Conservation (phyloP, 2,329 filamentous ascomycete genomes). For the Fonsecaea nubica region DNA sequence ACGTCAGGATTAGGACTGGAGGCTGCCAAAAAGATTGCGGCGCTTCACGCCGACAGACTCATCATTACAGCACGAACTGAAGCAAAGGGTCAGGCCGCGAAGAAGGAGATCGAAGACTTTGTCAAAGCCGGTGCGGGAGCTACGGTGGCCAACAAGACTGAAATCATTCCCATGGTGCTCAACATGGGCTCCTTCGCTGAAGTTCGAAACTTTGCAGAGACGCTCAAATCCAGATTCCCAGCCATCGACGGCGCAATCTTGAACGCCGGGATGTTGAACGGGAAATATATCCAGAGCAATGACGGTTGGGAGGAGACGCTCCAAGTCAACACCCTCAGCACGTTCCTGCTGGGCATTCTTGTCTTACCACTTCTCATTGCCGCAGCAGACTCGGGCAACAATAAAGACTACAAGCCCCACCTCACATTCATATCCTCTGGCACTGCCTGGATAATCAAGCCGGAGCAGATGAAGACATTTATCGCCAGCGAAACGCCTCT, state of each 20-base stretch:
- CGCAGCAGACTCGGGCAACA: slow-evolving; percentile 42
- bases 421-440: slow-evolving; percentile 56
- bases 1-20: slow-evolving; percentile 60
- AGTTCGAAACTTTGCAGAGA: slow-evolving; percentile 52
- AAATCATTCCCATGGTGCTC: slow-evolving; percentile 54
- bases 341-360: slow-evolving; percentile 60
- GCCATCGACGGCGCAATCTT: slow-evolving; percentile 55
- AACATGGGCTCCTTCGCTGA: slow-evolving; percentile 56
- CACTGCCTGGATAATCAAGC: slow-evolving; percentile 45
- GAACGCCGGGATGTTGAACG: slow-evolving; percentile 54
- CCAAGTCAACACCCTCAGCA: slow-evolving; percentile 66
- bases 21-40: slow-evolving; percentile 56
- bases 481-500: slow-evolving; percentile 42
- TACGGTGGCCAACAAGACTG: slow-evolving; percentile 43
- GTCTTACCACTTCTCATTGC: slow-evolving; percentile 56
- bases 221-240: slow-evolving; percentile 41
- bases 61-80: slow-evolving; percentile 56
- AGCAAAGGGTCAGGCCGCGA: slow-evolving; percentile 52
- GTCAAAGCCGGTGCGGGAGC: slow-evolving; percentile 18
- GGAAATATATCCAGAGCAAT: slow-evolving; percentile 45
- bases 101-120: slow-evolving; percentile 46
- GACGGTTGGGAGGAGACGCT: slow-evolving; percentile 61
- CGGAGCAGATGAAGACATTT: slow-evolving; percentile 44
- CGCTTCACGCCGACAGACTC: slow-evolving; percentile 50
- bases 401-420: slow-evolving; percentile 43